Base-by-base conservation (phyloP, 371 early-diverging fungal genomes). In the Mortierella sp. region DNA sequence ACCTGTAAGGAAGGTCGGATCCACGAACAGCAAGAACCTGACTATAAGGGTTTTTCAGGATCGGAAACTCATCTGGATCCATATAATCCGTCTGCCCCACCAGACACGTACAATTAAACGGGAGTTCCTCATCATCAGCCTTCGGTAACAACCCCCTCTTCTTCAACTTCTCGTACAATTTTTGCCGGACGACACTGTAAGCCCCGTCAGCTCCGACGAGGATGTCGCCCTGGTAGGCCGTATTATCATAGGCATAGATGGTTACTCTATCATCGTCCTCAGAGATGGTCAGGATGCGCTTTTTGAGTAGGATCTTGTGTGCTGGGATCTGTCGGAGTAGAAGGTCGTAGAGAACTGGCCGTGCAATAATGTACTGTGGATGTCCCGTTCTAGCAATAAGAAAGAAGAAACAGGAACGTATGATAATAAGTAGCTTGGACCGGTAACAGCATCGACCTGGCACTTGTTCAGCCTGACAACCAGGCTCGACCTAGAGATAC, bases 341-440 rank as follows among this genome's bases (percentile, higher is more conserved):
- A 24, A 70, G 27, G 2, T 43, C 43, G 44, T 70, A 70, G 1
- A 70, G n/a, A 14, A 54, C 73, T n/a, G 73, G 73, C 14, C 73
- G 49, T 11, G 73, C 51, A 43, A 73, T 54, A 29, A 73, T 73
- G 27, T 73, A 54, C 55, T 73, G 54, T 21, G 54, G n/a, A 14
- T 49, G 35, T 54, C 73, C 73, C n/a, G 73, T 54, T 11, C 73
- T 73, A 55, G 0, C 35, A 24, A 4, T 32, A 49, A 29, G 29
- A 18, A 14, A 63, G 6, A 16, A 29, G 3, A 27, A 58, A 3
- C 11, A 16, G 18, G 6, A 51, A 21, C 5, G 16, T 18, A 35
- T 35, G 35, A 35, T 35, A 51, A 51, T 21, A 18, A 51, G 51
- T 16, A 51, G 51, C 16, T 51, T 21, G 5, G 3, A 5, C 1